Conservation (phyloP, 352 stramenopile species). For the Phytophthora europaea region DNA sequence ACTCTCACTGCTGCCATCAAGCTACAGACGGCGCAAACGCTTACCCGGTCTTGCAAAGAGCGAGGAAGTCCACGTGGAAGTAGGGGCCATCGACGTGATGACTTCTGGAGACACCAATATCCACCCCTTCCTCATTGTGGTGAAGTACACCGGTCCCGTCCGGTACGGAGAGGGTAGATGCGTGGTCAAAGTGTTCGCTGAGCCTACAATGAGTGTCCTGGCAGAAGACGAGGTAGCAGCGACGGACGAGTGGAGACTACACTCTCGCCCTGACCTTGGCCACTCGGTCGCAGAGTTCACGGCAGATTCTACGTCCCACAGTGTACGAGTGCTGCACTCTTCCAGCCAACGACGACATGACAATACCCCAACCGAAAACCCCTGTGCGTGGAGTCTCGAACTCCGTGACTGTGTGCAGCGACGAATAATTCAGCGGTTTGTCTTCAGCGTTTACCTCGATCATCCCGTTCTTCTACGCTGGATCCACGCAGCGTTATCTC, state of each 20-base stretch:
- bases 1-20: constrained; percentile 33
- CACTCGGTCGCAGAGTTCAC: constrained; percentile 26
- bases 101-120: constrained; percentile 17
- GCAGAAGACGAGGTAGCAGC: constrained; percentile 31
- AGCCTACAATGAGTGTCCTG: constrained; percentile 32
- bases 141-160: constrained; percentile 21
- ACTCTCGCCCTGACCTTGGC: constrained; percentile 4
- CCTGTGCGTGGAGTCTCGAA: constrained; percentile 41
- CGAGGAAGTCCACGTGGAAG: constrained; percentile 19
- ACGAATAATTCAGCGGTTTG: constrained; percentile 34
- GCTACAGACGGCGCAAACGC: constrained; percentile 28
- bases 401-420: constrained; percentile 51
- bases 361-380: not conserved
- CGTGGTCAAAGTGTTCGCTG: constrained; percentile 50
- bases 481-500: constrained; percentile 4
- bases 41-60: constrained; percentile 21
- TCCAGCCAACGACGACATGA: constrained; percentile 6
- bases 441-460: constrained; percentile 18
- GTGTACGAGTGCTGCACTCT: constrained; percentile 30
- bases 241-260: constrained; percentile 51
- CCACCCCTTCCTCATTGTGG: constrained; percentile 42
- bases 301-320: constrained; percentile 5
- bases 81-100: constrained; percentile 34
- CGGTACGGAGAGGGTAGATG: constrained; percentile 16
- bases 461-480: constrained; percentile 8